Percentiles rank a stretch among this genome's conserved stretches.
Evolutionary conservation across 2,329 filamentous ascomycete genomes (phyloP).

Genomic region (Pyrenophora seminiperda): DNA sequence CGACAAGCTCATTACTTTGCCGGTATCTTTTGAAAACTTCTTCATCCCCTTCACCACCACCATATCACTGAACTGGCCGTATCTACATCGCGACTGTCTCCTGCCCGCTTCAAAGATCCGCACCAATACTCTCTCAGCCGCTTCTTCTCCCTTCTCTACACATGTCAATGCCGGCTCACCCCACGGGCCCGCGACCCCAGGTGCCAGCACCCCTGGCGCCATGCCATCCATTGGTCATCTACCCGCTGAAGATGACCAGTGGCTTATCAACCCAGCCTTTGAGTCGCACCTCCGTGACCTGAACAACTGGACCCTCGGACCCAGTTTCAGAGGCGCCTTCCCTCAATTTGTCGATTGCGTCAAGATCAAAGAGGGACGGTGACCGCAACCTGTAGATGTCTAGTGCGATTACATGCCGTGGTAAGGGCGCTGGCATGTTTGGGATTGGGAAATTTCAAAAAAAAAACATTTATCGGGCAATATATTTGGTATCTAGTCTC

Average conservation of each 20-base stretch:
- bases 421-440: conserved; percentile 1
- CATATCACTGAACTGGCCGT: conserved; percentile 81
- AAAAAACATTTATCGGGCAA: no score
- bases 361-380: conserved; percentile 40
- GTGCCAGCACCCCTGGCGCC: conserved; percentile 24
- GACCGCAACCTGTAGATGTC: conserved; percentile 18
- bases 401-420: neutral
- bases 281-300: conserved; percentile 76
- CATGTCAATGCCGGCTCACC: conserved; percentile 39
- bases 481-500: conserved; percentile 7
- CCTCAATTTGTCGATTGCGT: conserved; percentile 57
- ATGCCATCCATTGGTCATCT: conserved; percentile 13
- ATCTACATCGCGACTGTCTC: conserved; percentile 73
- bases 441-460: conserved; percentile 1
- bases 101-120: conserved; percentile 51
- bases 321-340: conserved; percentile 68
- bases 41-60: conserved; percentile 82
- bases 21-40: conserved; percentile 76
- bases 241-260: conserved; percentile 58
- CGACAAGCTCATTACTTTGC: conserved; percentile 63
- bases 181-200: conserved; percentile 29
- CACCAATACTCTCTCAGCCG: conserved; percentile 27
- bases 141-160: conserved; percentile 37
- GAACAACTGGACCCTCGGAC: conserved; percentile 81
- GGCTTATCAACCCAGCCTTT: conserved; percentile 85